Conservation (phyloP, 768 basidiomycete genomes). For the Agrocybe praecox region DNA sequence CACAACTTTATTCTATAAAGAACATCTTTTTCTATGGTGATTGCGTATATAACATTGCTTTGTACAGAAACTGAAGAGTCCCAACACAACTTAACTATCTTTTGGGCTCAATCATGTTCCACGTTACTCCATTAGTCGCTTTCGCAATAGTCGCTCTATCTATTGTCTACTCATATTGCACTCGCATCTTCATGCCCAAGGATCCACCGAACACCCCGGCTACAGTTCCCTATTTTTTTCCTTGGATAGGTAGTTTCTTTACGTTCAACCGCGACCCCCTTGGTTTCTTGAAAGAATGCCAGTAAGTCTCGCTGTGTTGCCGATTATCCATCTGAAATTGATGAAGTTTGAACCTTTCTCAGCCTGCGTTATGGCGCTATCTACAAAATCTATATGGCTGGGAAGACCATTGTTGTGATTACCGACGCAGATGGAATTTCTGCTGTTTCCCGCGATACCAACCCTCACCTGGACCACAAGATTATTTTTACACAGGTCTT, state of each 20-base stretch:
- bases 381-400: constrained; percentile 2
- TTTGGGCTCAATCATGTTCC: no score
- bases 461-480: neutral
- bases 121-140: no score
- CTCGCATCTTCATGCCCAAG: no score
- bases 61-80: no score
- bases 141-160: no score
- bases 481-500: neutral
- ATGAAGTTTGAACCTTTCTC: neutral
- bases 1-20: no score
- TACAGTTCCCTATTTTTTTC: constrained; percentile 1
- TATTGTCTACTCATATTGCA: no score
- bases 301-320: neutral
- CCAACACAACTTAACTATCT: no score
- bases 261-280: constrained; percentile 3
- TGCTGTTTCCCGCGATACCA: neutral
- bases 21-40: no score
- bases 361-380: neutral
- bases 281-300: neutral
- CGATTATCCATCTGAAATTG: no score
- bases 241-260: constrained; percentile 3
- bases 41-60: no score
- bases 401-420: neutral
- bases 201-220: neutral
- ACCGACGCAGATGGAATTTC: constrained; percentile 1